A percentile compares a stretch with the other conserved stretches of the same genome.
phyloP scores from a whole-genome alignment of 148 eudicot genomes.

The Rhododendron henanense region DNA sequence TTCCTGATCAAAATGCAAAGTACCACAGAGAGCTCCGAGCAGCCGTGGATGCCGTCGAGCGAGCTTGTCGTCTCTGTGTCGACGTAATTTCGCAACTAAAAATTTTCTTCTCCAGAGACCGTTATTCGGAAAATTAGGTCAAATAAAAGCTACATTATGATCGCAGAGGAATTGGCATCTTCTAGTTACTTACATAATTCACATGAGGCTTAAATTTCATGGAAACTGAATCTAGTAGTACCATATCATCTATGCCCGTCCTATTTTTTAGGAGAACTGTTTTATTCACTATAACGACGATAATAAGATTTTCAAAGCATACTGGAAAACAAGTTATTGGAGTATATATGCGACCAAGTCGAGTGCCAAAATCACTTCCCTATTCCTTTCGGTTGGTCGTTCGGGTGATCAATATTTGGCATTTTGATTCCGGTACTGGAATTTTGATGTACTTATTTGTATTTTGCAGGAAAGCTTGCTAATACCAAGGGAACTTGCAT shows the following conservation, averaged over 20 bases:
- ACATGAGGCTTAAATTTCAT: not conserved
- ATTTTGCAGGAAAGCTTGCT: no score
- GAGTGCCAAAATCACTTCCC: no score
- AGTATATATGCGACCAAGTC: no score
- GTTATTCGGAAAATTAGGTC: slow-evolving; percentile 3
- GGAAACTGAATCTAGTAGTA: not conserved
- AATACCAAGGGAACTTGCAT: no score
- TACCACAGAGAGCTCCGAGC: slow-evolving; percentile 67
- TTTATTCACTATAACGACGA: not conserved
- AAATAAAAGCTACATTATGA: not conserved
- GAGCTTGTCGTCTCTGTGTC: slow-evolving; percentile 80
- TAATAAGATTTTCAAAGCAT: not conserved
- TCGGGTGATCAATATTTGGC: no score
- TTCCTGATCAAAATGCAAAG: slow-evolving; percentile 57
- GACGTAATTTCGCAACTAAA: slow-evolving; percentile 40
- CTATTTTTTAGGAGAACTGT: no score
- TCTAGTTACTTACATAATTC: not conserved
- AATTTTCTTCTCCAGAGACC: not conserved
- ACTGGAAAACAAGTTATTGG: no score
- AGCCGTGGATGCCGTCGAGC: slow-evolving; percentile 74
- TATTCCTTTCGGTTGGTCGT: no score
- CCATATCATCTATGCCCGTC: not conserved
- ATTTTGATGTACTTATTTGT: no score
- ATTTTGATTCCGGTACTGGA: no score
- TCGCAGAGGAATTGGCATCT: not conserved